phyloP scores from a whole-genome alignment of 2,329 filamentous ascomycete species.

The Zasmidium citrigriseum region DNA sequence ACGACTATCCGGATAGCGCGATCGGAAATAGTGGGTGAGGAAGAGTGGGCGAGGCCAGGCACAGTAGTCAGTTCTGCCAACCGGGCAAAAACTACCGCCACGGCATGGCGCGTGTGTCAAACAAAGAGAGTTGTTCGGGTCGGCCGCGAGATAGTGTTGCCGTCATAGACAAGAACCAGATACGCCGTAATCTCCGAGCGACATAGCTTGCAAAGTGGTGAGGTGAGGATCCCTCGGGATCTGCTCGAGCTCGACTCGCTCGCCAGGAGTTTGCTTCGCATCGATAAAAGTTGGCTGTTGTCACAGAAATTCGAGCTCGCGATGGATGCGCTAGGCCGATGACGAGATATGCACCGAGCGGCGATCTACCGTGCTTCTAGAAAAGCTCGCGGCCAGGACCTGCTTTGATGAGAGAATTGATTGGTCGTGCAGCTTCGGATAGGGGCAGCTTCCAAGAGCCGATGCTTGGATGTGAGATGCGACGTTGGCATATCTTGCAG shows the following conservation, averaged over 20 bases:
- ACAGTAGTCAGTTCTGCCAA: background rate
- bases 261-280: background rate
- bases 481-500: background rate
- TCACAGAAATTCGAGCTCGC: background rate
- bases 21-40: background rate
- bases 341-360: background rate
- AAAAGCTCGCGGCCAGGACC: background rate
- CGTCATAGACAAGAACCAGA: background rate
- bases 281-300: background rate
- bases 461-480: too few relatives aligned
- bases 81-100: background rate
- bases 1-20: background rate
- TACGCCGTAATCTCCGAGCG: background rate
- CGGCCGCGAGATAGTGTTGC: background rate
- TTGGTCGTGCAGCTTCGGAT: background rate
- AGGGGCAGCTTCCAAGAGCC: background rate
- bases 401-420: background rate
- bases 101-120: background rate
- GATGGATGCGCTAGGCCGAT: background rate
- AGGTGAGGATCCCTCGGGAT: too few relatives aligned
- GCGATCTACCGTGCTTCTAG: background rate
- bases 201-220: too few relatives aligned
- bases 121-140: background rate
- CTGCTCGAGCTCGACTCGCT: too few relatives aligned
- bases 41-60: background rate